Conservation (phyloP, 768 basidiomycete species). For the Lentinus tigrinus region DNA sequence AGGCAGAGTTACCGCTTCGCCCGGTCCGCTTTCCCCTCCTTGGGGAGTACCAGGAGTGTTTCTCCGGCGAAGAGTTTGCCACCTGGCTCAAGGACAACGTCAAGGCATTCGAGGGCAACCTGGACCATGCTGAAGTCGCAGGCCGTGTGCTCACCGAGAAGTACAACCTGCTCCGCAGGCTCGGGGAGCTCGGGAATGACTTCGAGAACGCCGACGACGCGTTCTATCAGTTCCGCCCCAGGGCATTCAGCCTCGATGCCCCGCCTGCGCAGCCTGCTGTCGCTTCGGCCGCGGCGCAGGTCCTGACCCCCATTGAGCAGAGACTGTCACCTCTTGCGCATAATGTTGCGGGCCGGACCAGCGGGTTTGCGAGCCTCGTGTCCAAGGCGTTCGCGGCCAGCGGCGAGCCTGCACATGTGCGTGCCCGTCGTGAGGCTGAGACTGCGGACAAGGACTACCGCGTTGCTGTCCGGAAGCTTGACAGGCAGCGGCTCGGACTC, state of each 20-base stretch:
- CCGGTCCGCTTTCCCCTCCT: slow-evolving; percentile 74
- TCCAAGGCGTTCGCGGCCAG: slow-evolving; percentile 62
- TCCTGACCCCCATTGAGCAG: slow-evolving; percentile 29
- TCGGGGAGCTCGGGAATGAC: slow-evolving; percentile 81
- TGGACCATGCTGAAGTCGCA: slow-evolving; percentile 78
- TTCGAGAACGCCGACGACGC: slow-evolving; percentile 79
- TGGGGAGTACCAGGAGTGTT: slow-evolving; percentile 83
- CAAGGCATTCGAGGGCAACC: slow-evolving; percentile 70
- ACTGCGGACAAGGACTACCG: slow-evolving; percentile 81
- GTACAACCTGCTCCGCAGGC: slow-evolving; percentile 59
- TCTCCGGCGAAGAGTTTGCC: slow-evolving; percentile 87
- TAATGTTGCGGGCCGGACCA: slow-evolving; percentile 66
- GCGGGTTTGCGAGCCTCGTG: slow-evolving; percentile 67
- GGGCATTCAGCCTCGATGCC: slow-evolving; percentile 64
- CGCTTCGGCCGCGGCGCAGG: slow-evolving; percentile 18
- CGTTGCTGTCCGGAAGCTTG: slow-evolving; percentile 75
- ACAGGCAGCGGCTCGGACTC: slow-evolving; percentile 78
- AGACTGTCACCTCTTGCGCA: slow-evolving; percentile 44
- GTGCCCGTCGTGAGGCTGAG: slow-evolving; percentile 74
- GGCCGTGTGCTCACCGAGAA: slow-evolving; percentile 53
- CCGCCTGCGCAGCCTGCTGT: slow-evolving; percentile 19
- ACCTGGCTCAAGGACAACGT: slow-evolving; percentile 81
- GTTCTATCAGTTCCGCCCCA: slow-evolving; percentile 78
- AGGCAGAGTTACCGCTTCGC: slow-evolving; percentile 66
- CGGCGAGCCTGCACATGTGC: slow-evolving; percentile 66